These are phyloP conservation scores for Wallacemonas rigidus DNA, from an alignment of 208 protist species.

Conservation along the genomic window DNA sequence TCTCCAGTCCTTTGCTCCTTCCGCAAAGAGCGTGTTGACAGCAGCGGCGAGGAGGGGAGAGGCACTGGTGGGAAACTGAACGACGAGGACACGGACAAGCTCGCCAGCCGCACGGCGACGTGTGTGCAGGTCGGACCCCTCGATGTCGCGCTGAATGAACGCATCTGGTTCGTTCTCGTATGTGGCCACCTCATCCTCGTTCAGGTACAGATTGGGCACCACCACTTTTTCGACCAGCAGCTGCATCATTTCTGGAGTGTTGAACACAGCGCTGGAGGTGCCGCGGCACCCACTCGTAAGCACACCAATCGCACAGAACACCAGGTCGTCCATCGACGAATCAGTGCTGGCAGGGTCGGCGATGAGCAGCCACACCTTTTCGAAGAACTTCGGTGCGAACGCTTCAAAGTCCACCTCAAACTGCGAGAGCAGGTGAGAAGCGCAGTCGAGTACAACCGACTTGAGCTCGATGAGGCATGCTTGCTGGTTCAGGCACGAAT, in stretches of 20 bases:
- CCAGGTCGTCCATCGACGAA: constrained; percentile 79
- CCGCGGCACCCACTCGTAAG: constrained; percentile 84
- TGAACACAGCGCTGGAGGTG: constrained; percentile 80
- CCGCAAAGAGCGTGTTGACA: constrained; percentile 52
- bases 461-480: constrained; percentile 75
- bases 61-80: constrained; percentile 61
- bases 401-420: constrained; percentile 95
- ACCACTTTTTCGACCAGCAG: constrained; percentile 93
- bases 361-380: constrained; percentile 88
- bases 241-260: constrained; percentile 60
- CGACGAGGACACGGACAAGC: constrained; percentile 89
- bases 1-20: constrained; percentile 80
- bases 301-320: constrained; percentile 88
- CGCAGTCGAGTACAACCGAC: constrained; percentile 79
- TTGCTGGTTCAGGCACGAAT: constrained; percentile 21
- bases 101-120: constrained; percentile 91
- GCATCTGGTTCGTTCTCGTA: constrained; percentile 94
- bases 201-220: constrained; percentile 93
- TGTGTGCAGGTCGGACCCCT: constrained; percentile 95
- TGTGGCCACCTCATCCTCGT: constrained; percentile 91
- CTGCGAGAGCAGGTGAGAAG: constrained; percentile 90
- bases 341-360: constrained; percentile 45
- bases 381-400: constrained; percentile 84
- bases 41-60: constrained; percentile 63
- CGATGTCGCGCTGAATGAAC: constrained; percentile 97